Conservation (phyloP, 345 rosid genomes). For the Ricinus communis region DNA sequence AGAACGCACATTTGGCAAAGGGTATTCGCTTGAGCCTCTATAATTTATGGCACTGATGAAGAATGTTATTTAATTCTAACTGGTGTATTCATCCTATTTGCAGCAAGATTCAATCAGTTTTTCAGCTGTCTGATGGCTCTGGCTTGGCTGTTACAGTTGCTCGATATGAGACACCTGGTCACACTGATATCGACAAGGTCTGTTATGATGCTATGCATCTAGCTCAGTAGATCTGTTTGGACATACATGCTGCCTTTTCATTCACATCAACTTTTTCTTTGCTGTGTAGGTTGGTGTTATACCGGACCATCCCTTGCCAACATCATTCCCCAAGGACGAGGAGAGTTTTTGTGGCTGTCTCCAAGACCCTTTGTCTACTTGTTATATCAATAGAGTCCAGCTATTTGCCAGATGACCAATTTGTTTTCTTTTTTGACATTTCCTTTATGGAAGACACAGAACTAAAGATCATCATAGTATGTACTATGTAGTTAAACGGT, state of each 20-base stretch:
- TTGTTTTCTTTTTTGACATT: neutral
- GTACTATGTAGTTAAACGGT: too few species aligned
- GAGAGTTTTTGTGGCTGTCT: slow-evolving; percentile 79
- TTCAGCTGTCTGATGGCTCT: slow-evolving; percentile 91
- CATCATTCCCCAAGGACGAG: slow-evolving; percentile 72
- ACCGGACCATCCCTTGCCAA: slow-evolving; percentile 88
- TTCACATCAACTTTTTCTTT: neutral
- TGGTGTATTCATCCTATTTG: slow-evolving; percentile 20
- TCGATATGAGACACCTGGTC: slow-evolving; percentile 93
- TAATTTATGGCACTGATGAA: neutral
- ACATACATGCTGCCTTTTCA: neutral
- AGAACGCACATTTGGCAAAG: slow-evolving; percentile 92
- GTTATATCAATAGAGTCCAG: slow-evolving; percentile 56
- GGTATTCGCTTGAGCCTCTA: slow-evolving; percentile 44
- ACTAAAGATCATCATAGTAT: too few species aligned
- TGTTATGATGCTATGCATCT: slow-evolving; percentile 1
- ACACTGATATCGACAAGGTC: slow-evolving; percentile 85
- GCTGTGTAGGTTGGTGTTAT: slow-evolving; percentile 71
- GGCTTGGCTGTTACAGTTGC: slow-evolving; percentile 95
- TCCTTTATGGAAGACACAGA: too few species aligned
- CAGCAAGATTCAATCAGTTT: slow-evolving; percentile 96
- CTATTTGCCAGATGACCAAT: slow-evolving; percentile 57
- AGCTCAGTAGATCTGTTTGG: neutral
- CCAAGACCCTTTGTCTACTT: slow-evolving; percentile 64
- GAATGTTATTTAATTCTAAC: slow-evolving; percentile 8